phyloP scores from a whole-genome alignment of 805 yeast species.

The Metschnikowia cubensis region DNA sequence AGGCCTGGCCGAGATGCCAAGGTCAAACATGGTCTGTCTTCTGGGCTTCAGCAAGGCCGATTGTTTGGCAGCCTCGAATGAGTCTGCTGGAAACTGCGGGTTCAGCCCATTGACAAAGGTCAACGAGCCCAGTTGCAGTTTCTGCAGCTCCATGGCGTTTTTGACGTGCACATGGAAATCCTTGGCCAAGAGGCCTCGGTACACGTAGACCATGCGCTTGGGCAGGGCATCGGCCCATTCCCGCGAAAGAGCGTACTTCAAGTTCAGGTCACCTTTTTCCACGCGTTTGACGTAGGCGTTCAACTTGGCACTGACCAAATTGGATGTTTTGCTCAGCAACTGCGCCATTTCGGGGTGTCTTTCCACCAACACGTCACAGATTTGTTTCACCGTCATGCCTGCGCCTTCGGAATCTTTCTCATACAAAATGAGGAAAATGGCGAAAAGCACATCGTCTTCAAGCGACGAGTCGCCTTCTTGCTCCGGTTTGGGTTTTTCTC shows the following conservation, averaged over 20 bases:
- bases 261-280: slow-evolving; percentile 73
- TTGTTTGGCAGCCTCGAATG: slow-evolving; percentile 36
- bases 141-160: slow-evolving; percentile 54
- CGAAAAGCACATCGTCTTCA: slow-evolving; percentile 72
- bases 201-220: slow-evolving; percentile 82
- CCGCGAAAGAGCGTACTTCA: slow-evolving; percentile 71
- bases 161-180: slow-evolving; percentile 73
- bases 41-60: slow-evolving; percentile 37
- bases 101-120: slow-evolving; percentile 9
- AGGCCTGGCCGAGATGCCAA: slow-evolving; percentile 39
- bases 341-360: slow-evolving; percentile 83
- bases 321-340: slow-evolving; percentile 74
- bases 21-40: slow-evolving; percentile 52
- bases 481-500: slow-evolving; percentile 62
- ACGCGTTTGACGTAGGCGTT: slow-evolving; percentile 83
- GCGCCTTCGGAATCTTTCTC: slow-evolving; percentile 64
- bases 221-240: slow-evolving; percentile 93
- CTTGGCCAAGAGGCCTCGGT: slow-evolving; percentile 71
- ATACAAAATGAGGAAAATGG: slow-evolving; percentile 67
- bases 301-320: slow-evolving; percentile 74
- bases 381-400: slow-evolving; percentile 89
- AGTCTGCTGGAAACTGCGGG: slow-evolving; percentile 16
- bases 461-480: slow-evolving; percentile 55
- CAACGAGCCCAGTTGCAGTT: slow-evolving; percentile 17
- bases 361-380: slow-evolving; percentile 70